These are phyloP conservation scores for Boletus rubropictus DNA, from an alignment of 768 basidiomycete species.

Conservation along the genomic window DNA sequence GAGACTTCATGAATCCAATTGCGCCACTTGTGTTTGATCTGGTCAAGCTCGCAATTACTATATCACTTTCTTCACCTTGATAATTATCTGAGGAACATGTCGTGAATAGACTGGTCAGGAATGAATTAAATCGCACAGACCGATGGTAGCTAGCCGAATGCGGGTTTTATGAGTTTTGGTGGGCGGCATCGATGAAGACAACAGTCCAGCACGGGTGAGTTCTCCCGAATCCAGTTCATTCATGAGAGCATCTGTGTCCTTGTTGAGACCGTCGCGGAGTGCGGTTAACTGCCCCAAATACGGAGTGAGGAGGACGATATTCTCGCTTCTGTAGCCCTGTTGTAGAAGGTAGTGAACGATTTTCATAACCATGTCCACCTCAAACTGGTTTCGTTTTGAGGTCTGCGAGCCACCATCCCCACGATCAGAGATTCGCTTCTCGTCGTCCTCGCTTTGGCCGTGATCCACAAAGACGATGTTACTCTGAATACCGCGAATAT, in stretches of 20 bases:
- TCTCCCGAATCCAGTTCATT: constrained; percentile 59
- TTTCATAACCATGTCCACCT: constrained; percentile 59
- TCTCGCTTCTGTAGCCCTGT: constrained; percentile 58
- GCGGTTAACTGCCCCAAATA: constrained; percentile 59
- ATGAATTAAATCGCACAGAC: constrained; percentile 28
- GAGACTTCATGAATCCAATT: constrained; percentile 69
- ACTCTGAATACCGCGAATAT: constrained; percentile 49
- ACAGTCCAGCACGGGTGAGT: constrained; percentile 50
- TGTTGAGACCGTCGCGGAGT: constrained; percentile 42
- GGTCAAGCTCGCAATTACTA: constrained; percentile 57
- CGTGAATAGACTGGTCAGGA: not conserved
- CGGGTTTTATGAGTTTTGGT: constrained; percentile 36
- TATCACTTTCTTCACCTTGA: constrained; percentile 70
- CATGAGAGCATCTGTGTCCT: constrained; percentile 51
- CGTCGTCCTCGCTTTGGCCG: constrained; percentile 47
- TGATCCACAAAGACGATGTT: constrained; percentile 63
- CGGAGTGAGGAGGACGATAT: constrained; percentile 62
- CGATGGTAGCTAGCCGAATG: constrained; percentile 60
- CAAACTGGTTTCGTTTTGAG: constrained; percentile 58
- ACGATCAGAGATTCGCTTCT: constrained; percentile 36
- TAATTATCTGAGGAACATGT: constrained; percentile 51
- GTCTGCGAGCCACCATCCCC: constrained; percentile 42
- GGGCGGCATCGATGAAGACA: constrained; percentile 33
- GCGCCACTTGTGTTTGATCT: constrained; percentile 50
- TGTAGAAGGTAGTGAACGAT: constrained; percentile 61